Base-by-base conservation (phyloP, 2,329 filamentous ascomycete species). In the Hymenoscyphus occultus region DNA sequence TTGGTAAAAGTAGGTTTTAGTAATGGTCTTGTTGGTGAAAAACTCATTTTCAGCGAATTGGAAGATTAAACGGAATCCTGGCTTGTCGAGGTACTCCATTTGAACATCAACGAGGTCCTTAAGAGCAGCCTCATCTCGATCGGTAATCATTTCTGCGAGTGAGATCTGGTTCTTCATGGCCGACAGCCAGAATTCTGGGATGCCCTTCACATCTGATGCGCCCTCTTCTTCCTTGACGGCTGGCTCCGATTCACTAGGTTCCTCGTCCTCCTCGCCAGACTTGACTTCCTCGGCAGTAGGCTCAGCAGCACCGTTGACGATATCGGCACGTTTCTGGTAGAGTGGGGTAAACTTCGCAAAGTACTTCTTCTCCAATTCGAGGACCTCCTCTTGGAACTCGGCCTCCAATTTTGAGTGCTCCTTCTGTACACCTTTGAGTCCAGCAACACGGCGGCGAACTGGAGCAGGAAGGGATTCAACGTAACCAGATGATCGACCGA, bases 121-220 rank as follows among this genome's bases (percentile, higher is more conserved):
- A 65, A 99, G 89, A 62, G 93, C 95, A 72, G 87, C 88, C 86
- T 99, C 95, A 77, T 99, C 95, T 71, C 93, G 91, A 75, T 98
- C 95, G 74, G 95, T 99, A 78, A 99, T 97, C 87, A 97, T 97
- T 81, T 99, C 96, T 64, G 94, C 92, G 64, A 99, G 88, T 39
- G 93, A 96, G 75, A 95, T 87, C 79, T 97, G 94, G 84, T 99
- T 99, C 86, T 99, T 99, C 94, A 99, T 98, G 73, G 96, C 94
- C 68, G 94, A 97, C 60, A 99, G 85, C 95, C 95, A 99, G 86
- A 99, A 99, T 81, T 99, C 95, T 69, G 95, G 95, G 69, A 99
- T 97, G 79, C 95, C 95, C 74, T 87, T 84, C 64, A 82, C 78
- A 68, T 83, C 80, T 60, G 77, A 78, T 45, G 79, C 71, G 75